These are phyloP conservation scores for Leccinum ochraceum DNA, from an alignment of 768 basidiomycete genomes.

Conservation along the genomic window DNA sequence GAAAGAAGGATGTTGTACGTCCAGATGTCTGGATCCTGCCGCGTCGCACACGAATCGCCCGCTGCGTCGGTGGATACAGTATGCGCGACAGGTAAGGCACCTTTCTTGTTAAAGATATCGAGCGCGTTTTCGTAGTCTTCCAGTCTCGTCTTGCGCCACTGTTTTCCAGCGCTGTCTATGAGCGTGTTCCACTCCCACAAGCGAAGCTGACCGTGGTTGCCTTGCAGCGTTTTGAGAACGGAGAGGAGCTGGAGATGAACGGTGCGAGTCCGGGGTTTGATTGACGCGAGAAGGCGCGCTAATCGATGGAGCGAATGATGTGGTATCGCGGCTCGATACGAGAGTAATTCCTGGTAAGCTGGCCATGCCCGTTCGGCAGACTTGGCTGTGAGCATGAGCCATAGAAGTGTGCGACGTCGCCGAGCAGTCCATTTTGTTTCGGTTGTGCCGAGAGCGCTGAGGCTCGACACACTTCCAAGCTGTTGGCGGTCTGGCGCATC, in stretches of 20 bases:
- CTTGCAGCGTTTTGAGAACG: constrained; percentile 51
- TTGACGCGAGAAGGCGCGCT: constrained; percentile 54
- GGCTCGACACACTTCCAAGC: background rate
- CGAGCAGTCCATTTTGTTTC: constrained; percentile 22
- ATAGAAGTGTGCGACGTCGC: constrained; percentile 27
- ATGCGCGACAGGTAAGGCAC: constrained; percentile 30
- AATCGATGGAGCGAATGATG: constrained; percentile 58
- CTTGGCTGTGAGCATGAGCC: constrained; percentile 36
- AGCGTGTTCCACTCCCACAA: constrained; percentile 79
- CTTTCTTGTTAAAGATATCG: constrained; percentile 61
- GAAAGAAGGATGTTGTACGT: constrained; percentile 70
- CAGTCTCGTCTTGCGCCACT: constrained; percentile 56
- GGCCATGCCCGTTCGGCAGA: constrained; percentile 42
- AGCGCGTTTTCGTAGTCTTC: constrained; percentile 63
- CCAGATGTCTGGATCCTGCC: constrained; percentile 55
- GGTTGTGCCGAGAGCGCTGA: background rate
- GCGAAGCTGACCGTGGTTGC: constrained; percentile 53
- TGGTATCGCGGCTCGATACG: constrained; percentile 28
- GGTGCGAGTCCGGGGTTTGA: constrained; percentile 56
- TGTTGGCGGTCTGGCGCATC: constrained; percentile 11
- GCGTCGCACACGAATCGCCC: background rate
- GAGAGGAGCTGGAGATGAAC: constrained; percentile 68
- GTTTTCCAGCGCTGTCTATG: constrained; percentile 65
- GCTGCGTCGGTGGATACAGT: constrained; percentile 10
- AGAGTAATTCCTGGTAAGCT: constrained; percentile 42